phyloP scores from a whole-genome alignment of 2,329 filamentous ascomycete species.

The Penicillium psychrosexuale region DNA sequence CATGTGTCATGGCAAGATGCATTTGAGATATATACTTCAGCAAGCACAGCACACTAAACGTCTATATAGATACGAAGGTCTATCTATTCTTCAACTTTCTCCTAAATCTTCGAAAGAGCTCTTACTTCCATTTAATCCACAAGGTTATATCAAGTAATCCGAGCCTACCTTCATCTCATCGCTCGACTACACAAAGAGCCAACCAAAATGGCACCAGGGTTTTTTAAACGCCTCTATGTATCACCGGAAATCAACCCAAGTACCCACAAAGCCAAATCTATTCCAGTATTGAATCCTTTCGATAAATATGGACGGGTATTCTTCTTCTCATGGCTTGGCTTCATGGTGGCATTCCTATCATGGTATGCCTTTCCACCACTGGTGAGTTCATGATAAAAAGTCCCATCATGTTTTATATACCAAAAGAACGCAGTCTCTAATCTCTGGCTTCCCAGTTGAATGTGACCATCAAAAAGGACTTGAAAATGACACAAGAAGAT shows the following conservation, averaged over 20 bases:
- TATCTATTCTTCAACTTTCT: neutral
- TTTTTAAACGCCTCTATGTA: constrained; percentile 29
- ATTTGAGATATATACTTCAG: neutral
- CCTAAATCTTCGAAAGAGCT: neutral
- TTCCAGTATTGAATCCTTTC: constrained; percentile 74
- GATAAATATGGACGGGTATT: constrained; percentile 82
- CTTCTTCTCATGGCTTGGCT: constrained; percentile 84
- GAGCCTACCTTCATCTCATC: neutral
- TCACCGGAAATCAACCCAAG: constrained; percentile 76
- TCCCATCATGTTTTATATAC: neutral
- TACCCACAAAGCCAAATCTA: constrained; percentile 75
- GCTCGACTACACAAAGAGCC: neutral
- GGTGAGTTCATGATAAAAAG: constrained; percentile 47
- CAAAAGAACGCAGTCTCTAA: constrained; percentile 15
- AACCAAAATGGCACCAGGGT: constrained; percentile 19
- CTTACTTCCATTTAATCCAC: neutral
- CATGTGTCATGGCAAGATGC: constrained; percentile 12
- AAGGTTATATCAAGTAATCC: neutral
- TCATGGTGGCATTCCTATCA: constrained; percentile 84
- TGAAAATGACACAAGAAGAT: constrained; percentile 66
- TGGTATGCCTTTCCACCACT: constrained; percentile 89
- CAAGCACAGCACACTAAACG: neutral
- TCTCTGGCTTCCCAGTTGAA: constrained; percentile 50
- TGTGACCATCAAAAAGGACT: constrained; percentile 75
- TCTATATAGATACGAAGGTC: constrained; percentile 12